Evolutionary conservation across 2,329 filamentous ascomycete species (phyloP).

Genomic region (Cladosporium sp.): DNA sequence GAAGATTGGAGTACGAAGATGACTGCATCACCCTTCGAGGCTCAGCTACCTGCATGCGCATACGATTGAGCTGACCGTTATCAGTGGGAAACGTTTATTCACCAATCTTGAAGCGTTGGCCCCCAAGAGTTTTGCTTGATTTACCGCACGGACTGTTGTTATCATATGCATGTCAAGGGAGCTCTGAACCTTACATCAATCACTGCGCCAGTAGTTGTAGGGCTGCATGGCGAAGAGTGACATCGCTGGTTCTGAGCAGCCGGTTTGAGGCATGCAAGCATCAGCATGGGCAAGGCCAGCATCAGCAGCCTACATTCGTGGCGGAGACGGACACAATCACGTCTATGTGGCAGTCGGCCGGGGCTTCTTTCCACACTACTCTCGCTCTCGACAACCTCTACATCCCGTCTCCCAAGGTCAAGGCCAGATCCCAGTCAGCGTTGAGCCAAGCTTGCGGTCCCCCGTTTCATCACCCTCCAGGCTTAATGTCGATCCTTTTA

Average conservation of each 20-base stretch:
- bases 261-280: too few relatives aligned
- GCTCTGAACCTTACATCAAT: constrained; percentile 2
- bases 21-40: too few relatives aligned
- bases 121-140: not conserved
- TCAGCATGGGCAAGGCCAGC: too few relatives aligned
- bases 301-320: too few relatives aligned
- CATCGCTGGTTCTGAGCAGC: not conserved
- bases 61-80: too few relatives aligned
- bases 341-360: too few relatives aligned
- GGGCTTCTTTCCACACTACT: too few relatives aligned
- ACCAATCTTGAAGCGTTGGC: not conserved
- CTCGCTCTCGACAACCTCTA: not conserved
- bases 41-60: too few relatives aligned
- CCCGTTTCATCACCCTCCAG: constrained; percentile 4
- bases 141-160: constrained; percentile 1
- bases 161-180: constrained; percentile 6
- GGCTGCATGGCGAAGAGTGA: not conserved
- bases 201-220: not conserved
- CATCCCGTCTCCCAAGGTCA: not conserved
- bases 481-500: constrained; percentile 1
- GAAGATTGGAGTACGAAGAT: too few relatives aligned
- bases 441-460: not conserved
- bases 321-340: too few relatives aligned
- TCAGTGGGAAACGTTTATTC: not conserved
- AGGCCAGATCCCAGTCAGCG: not conserved